Evolutionary conservation across 1,284 basidiomycete genomes (phyloP).

Genomic region (Singerocomus inundabilis): DNA sequence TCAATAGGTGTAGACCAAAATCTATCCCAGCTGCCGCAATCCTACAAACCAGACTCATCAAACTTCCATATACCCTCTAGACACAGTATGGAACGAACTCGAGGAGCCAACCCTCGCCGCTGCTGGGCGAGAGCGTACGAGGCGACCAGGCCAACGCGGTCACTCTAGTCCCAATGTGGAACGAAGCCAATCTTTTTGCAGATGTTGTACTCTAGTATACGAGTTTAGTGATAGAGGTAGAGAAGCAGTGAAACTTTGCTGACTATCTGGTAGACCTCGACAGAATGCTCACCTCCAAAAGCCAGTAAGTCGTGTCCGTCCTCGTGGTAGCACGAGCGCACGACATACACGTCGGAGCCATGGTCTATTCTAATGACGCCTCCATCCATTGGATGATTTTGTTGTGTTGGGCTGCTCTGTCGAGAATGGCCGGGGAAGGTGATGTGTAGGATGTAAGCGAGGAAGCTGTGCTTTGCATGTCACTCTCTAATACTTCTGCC

Average conservation of each 20-base stretch:
- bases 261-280: slow-evolving; percentile 66
- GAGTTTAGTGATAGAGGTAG: slow-evolving; percentile 11
- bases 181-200: slow-evolving; percentile 58
- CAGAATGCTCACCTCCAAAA: slow-evolving; percentile 66
- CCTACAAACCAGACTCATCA: slow-evolving; percentile 37
- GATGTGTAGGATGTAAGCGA: not conserved
- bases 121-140: slow-evolving; percentile 60
- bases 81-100: slow-evolving; percentile 50
- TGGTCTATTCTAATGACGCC: slow-evolving; percentile 49
- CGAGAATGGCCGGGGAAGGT: not conserved
- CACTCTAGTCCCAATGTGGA: slow-evolving; percentile 67
- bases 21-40: slow-evolving; percentile 65
- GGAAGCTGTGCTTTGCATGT: slow-evolving; percentile 20
- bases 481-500: not conserved
- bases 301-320: slow-evolving; percentile 69
- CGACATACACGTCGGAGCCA: slow-evolving; percentile 54
- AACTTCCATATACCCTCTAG: not conserved
- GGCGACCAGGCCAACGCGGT: slow-evolving; percentile 80
- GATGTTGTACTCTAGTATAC: slow-evolving; percentile 38
- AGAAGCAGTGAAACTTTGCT: slow-evolving; percentile 23
- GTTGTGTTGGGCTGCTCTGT: not conserved
- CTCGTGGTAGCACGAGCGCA: slow-evolving; percentile 60
- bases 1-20: slow-evolving; percentile 66
- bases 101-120: slow-evolving; percentile 62
- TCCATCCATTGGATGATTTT: slow-evolving; percentile 41